Base-by-base conservation (phyloP, 495 filamentous ascomycete genomes). In the Neurospora sp. region DNA sequence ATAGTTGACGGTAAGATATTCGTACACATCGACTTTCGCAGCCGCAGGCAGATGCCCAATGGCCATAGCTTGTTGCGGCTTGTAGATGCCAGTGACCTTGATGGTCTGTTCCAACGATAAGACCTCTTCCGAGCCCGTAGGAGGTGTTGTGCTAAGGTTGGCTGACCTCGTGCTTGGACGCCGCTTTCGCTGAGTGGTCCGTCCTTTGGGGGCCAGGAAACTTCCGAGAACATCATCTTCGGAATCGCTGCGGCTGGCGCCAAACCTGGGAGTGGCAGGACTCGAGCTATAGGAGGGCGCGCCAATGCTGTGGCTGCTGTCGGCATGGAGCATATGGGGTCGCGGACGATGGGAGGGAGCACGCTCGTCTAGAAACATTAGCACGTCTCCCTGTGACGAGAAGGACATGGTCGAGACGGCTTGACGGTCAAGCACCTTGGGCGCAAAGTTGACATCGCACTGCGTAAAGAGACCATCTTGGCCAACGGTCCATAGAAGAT, bases 401-500 rank as follows among this genome's bases (percentile, higher is more conserved):
- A 93, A 88, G 20, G 87, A 83, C 76, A 92, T 84, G 40, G 84
- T 87, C n/a, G 89, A 88, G 14, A 93, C 83, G 40, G 87, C 85
- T 69, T 89, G 87, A n/a, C 88, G 87, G 77, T 94, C 92, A 70
- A 94, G 87, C n/a, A 93, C 88, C 78, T 93, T 91, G 23, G 91
- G 88, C 9, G 92, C 89, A 83, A 91, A 96, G 31, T 92, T 89
- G 42, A 97, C 86, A 80, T 99, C 95, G 69, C 92, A 93, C 80
- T 99, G 96, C 23, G 90, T 90, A 77, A 99, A 97, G 6, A 88
- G 85, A 27, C 93, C 93, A 46, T 93, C 92, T 42, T 90, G 90
- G 7, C 94, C 94, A 49, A 93, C 94, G 20, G 93, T 95, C 95
- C 96, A 99, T 38, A 99, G 83, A 4, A 97, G 85, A 77, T 97